Conservation (phyloP, 2,329 filamentous ascomycete genomes). For the Rasamsonia emersonii region DNA sequence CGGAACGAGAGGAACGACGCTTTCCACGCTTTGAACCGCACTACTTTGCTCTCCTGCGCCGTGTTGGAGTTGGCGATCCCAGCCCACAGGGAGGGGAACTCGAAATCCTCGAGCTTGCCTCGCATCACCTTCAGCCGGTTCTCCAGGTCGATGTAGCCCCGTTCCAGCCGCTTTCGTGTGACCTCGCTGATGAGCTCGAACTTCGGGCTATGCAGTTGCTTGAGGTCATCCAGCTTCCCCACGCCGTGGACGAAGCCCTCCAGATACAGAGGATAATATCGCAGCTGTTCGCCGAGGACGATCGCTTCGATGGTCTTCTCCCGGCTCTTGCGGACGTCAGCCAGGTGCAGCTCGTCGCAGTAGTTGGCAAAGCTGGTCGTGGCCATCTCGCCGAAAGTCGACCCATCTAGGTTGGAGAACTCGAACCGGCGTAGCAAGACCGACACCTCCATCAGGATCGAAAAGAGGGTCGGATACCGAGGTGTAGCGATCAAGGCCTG, state of each 20-base stretch:
- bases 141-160: conserved; percentile 70
- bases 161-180: conserved; percentile 72
- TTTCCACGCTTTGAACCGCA: conserved; percentile 81
- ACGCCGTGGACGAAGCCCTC: conserved; percentile 88
- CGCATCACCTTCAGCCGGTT: conserved; percentile 64
- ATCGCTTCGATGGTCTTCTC: conserved; percentile 87
- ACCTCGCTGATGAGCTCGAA: conserved; percentile 60
- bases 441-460: conserved; percentile 54
- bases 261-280: conserved; percentile 71
- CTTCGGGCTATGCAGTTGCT: conserved; percentile 60
- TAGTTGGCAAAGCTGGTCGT: conserved; percentile 48
- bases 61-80: conserved; percentile 81
- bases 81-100: conserved; percentile 82
- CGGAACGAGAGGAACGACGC: conserved; percentile 65
- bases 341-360: conserved; percentile 66
- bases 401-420: conserved; percentile 55
- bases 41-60: conserved; percentile 62
- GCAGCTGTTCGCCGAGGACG: conserved; percentile 81
- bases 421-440: conserved; percentile 49
- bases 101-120: conserved; percentile 71
- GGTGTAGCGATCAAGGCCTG: conserved; percentile 53
- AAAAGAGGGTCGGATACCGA: conserved; percentile 46
- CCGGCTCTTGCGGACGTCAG: conserved; percentile 70
- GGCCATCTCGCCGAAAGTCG: conserved; percentile 55
- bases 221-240: conserved; percentile 69